phyloP scores from a whole-genome alignment of 306 rosid species.

The Albizia julibrissin region DNA sequence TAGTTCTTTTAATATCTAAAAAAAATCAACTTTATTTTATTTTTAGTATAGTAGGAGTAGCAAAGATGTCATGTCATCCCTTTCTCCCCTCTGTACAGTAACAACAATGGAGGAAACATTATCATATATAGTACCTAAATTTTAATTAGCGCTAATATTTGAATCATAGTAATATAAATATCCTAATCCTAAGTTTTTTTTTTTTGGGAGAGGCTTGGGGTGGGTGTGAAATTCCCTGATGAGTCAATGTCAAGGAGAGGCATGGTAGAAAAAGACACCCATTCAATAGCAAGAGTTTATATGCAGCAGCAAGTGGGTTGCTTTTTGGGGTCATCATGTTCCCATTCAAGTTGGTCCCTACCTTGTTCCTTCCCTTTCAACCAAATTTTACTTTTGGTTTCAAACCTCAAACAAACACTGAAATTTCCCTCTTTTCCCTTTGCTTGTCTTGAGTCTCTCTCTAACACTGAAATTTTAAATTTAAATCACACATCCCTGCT shows the following conservation, averaged over 20 bases:
- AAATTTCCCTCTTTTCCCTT: not conserved
- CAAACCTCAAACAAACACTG: not conserved
- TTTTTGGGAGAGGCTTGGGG: too few relatives aligned
- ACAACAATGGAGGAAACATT: not conserved
- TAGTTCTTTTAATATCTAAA: too few relatives aligned
- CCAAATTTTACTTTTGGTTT: not conserved
- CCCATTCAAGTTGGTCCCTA: slow-evolving; percentile 9
- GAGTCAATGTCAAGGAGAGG: too few relatives aligned
- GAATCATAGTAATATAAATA: not conserved
- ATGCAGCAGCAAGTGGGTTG: not conserved
- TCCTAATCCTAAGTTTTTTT: not conserved
- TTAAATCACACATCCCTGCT: not conserved
- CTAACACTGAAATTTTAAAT: not conserved
- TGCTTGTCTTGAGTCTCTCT: not conserved
- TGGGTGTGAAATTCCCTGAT: too few relatives aligned
- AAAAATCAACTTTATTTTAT: too few relatives aligned
- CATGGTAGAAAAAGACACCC: too few relatives aligned
- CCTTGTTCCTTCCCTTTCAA: not conserved
- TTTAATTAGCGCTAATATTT: not conserved
- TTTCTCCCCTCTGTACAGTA: too few relatives aligned
- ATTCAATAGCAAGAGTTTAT: not conserved
- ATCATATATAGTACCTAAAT: not conserved
- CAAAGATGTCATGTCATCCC: not conserved
- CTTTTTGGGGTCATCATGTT: not conserved
- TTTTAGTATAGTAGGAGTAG: too few relatives aligned